Percentiles rank a stretch among this genome's conserved stretches.
Evolutionary conservation across 1,139 yeast species (phyloP).

Genomic region (Kazachstania sp.): DNA sequence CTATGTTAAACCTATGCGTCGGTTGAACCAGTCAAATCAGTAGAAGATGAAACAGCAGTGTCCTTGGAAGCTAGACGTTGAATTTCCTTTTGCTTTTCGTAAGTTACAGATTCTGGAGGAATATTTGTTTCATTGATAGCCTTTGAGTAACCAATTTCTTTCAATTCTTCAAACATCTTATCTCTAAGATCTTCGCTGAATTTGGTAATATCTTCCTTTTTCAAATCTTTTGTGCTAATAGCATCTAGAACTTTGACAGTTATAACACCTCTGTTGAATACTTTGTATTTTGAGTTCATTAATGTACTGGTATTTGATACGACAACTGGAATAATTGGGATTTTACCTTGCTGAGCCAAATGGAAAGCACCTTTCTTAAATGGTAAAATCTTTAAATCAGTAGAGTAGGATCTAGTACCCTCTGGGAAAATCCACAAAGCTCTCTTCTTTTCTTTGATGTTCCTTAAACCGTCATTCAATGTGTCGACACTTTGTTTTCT

Average conservation of each 20-base stretch:
- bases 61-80: neutral
- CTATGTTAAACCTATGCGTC: neutral
- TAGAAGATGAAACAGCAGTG: neutral
- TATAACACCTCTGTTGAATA: slow-evolving; percentile 61
- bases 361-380: slow-evolving; percentile 98
- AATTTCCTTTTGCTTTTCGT: neutral
- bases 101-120: slow-evolving; percentile 15
- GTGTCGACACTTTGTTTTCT: slow-evolving; percentile 68
- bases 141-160: slow-evolving; percentile 37
- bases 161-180: slow-evolving; percentile 36
- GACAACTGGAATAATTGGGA: slow-evolving; percentile 86
- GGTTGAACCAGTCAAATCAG: neutral
- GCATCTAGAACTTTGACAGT: slow-evolving; percentile 62
- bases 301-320: slow-evolving; percentile 77
- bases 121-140: slow-evolving; percentile 26
- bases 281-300: slow-evolving; percentile 47
- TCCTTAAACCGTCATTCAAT: slow-evolving; percentile 57
- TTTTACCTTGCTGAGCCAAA: slow-evolving; percentile 83
- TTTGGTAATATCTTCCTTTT: slow-evolving; percentile 51
- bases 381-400: slow-evolving; percentile 62
- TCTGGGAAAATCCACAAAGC: slow-evolving; percentile 86
- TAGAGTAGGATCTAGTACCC: slow-evolving; percentile 82
- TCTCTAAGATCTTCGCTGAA: slow-evolving; percentile 39
- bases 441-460: slow-evolving; percentile 52
- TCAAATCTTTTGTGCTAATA: slow-evolving; percentile 47